Base-by-base conservation (phyloP, 306 rosid species). In the Canavalia gladiata region DNA sequence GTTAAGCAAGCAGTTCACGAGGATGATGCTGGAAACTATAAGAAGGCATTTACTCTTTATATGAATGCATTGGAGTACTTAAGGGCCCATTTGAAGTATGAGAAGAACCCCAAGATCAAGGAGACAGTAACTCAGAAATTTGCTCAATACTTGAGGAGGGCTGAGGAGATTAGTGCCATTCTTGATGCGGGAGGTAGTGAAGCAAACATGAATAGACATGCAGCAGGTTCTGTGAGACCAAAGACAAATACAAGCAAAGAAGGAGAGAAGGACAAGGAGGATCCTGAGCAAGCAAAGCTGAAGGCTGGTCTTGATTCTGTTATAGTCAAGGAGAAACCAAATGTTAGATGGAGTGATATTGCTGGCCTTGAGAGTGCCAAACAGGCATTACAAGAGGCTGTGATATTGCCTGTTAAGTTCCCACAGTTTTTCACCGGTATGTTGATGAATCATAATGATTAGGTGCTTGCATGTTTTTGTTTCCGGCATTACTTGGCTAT, bases 1-100 rank as follows among this genome's bases (percentile, higher is more conserved):
- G 95, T 92, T 84, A 89, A 89, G 85, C 93, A 92, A 57, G 93
- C 97, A 11, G 94, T 90, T 46, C 94, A 86, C n/a, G 95, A 92
- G 78, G 93, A 92, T 78, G 89, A 92, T 78, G 81, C 87, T 55
- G 92, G 97, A 10, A 90, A 90, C 67, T 92, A 90, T 82, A 91
- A 89, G 7, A 90, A 92, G 79, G 95, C 95, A 30, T 90, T 89
- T 34, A 90, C 97, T 2, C 76, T 92, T 62, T 92, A 92, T 84
- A 92, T 84, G 94, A 90, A 88, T 86, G 92, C 95, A 4, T 84
- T 92, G 81, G 93, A 92, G 76, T 90, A 92, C 86, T 89, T 92
- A 58, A 87, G 76, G 81, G 88, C 92, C 18, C 97, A 92, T 46
- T 84, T 92, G 84, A 92, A 92, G 93, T 92, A 92, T 86, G 97